These are phyloP conservation scores for Daldinia loculata DNA, from an alignment of 495 filamentous ascomycete genomes.

Conservation along the genomic window DNA sequence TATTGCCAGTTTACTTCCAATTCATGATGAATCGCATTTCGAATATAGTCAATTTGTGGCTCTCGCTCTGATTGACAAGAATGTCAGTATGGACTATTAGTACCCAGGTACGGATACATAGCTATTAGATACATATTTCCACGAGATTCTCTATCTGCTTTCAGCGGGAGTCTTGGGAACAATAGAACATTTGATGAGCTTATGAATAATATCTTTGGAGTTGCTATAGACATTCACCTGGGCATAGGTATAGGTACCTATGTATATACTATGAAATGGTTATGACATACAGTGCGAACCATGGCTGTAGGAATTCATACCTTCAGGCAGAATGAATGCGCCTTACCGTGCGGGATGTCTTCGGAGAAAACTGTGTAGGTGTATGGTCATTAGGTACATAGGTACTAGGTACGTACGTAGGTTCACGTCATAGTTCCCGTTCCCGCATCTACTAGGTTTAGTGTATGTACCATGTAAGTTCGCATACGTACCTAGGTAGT, in stretches of 20 bases:
- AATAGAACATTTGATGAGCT: neutral
- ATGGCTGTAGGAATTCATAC: neutral
- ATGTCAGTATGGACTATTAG: neutral
- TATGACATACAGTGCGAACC: neutral
- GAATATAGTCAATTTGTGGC: neutral
- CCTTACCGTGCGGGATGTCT: too few species aligned
- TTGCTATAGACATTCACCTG: neutral
- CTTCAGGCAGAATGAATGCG: neutral
- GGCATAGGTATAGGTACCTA: too few species aligned
- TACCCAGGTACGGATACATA: neutral
- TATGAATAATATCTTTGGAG: neutral
- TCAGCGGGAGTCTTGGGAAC: slow-evolving; percentile 1
- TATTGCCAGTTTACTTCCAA: neutral
- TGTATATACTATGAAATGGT: too few species aligned
- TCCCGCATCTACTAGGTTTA: too few species aligned
- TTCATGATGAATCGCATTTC: neutral
- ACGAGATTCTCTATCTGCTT: slow-evolving; percentile 1
- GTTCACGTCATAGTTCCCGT: slow-evolving; percentile 9
- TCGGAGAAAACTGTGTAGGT: slow-evolving; percentile 3
- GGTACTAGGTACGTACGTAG: neutral
- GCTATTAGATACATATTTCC: neutral
- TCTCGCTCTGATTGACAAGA: neutral
- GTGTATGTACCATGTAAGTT: too few species aligned
- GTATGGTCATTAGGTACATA: neutral
- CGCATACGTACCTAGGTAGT: too few species aligned